These are phyloP conservation scores for Fonsecaea monophora DNA, from an alignment of 2,329 filamentous ascomycete genomes.

Conservation along the genomic window DNA sequence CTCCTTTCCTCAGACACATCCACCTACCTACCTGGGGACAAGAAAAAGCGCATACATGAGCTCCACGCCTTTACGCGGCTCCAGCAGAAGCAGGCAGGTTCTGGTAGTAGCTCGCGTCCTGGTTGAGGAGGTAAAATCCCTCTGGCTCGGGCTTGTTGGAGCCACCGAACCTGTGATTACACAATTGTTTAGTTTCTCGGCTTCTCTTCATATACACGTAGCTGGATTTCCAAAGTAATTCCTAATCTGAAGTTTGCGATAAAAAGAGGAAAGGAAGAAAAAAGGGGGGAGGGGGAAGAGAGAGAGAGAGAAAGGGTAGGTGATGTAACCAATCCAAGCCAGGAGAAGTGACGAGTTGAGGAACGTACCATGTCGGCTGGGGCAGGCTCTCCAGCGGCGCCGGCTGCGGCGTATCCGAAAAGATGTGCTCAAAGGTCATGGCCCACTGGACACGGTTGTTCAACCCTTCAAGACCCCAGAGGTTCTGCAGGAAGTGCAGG, in stretches of 20 bases:
- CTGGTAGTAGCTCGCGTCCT: constrained; percentile 42
- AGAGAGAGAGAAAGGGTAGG: too few relatives aligned
- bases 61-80: background rate
- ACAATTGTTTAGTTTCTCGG: background rate
- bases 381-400: constrained; percentile 39
- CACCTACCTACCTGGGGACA: too few relatives aligned
- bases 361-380: constrained; percentile 43
- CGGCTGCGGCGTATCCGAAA: constrained; percentile 43
- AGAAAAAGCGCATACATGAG: too few relatives aligned
- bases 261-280: too few relatives aligned
- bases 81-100: constrained; percentile 4
- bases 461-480: constrained; percentile 50
- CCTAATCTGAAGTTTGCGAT: too few relatives aligned
- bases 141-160: constrained; percentile 45
- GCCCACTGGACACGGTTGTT: constrained; percentile 54
- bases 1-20: too few relatives aligned
- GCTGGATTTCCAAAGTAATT: too few relatives aligned
- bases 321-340: too few relatives aligned
- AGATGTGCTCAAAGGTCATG: constrained; percentile 50
- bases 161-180: constrained; percentile 41
- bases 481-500: constrained; percentile 51
- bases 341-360: background rate
- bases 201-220: background rate
- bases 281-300: too few relatives aligned
- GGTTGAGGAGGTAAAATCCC: constrained; percentile 45